These are phyloP conservation scores for Pseudocercospora macadamiae DNA, from an alignment of 2,329 filamentous ascomycete genomes.

Conservation along the genomic window DNA sequence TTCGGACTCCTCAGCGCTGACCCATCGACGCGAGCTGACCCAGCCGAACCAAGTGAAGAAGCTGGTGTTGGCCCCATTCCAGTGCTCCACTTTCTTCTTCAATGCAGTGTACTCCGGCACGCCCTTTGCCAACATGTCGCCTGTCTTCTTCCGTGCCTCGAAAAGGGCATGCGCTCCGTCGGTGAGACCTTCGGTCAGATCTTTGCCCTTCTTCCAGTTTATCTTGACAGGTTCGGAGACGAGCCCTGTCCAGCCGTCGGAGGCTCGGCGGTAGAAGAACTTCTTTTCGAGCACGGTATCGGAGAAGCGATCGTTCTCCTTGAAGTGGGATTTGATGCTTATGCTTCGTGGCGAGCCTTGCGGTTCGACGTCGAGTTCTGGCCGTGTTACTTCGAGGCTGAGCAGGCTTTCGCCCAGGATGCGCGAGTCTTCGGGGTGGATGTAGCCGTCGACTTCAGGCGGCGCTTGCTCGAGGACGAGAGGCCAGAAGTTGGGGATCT, in stretches of 20 bases:
- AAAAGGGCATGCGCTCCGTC: conserved; percentile 71
- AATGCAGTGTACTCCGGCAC: conserved; percentile 60
- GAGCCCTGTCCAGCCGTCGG: conserved; percentile 71
- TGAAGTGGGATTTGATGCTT: conserved; percentile 76
- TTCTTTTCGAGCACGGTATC: conserved; percentile 82
- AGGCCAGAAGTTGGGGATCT: conserved; percentile 92
- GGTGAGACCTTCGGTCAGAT: conserved; percentile 79
- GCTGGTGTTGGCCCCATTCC: conserved; percentile 56
- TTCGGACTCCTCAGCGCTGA: conserved; percentile 73
- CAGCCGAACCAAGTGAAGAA: conserved; percentile 94
- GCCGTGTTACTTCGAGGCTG: conserved; percentile 73
- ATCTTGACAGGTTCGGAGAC: conserved; percentile 89
- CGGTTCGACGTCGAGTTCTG: conserved; percentile 66
- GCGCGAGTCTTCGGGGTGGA: conserved; percentile 77
- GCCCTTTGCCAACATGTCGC: conserved; percentile 47
- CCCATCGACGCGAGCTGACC: conserved; percentile 62
- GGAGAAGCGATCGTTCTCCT: conserved; percentile 79
- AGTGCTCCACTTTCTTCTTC: conserved; percentile 54
- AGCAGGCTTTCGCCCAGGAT: conserved; percentile 71
- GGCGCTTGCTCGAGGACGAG: conserved; percentile 87
- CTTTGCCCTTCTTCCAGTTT: conserved; percentile 76
- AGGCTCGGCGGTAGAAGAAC: conserved; percentile 78
- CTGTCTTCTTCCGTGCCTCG: conserved; percentile 61
- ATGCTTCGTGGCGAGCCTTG: conserved; percentile 79
- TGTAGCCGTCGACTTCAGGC: conserved; percentile 82